Conservation (phyloP, 768 basidiomycete species). For the Paxillus rubicundulus region DNA sequence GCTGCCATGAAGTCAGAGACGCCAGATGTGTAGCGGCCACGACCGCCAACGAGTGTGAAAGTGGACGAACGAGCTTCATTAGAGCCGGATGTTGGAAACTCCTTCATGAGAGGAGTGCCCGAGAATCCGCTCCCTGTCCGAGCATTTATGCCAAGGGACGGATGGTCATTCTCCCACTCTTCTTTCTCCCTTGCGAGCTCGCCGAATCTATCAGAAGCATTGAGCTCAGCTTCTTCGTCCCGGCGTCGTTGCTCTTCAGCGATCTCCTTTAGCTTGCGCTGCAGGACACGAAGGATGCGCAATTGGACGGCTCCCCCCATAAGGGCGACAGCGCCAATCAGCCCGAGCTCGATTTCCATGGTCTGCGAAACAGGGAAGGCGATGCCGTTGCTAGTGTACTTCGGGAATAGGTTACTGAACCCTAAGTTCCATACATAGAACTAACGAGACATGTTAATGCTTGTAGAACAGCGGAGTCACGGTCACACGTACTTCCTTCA, state of each 20-base stretch:
- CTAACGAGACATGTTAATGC: slow-evolving; percentile 38
- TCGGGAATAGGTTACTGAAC: slow-evolving; percentile 75
- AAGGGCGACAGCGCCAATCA: slow-evolving; percentile 77
- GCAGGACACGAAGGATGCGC: slow-evolving; percentile 77
- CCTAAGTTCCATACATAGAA: slow-evolving; percentile 97
- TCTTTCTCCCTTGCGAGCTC: slow-evolving; percentile 65
- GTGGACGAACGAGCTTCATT: slow-evolving; percentile 41
- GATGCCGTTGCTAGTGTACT: slow-evolving; percentile 63
- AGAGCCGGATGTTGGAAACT: slow-evolving; percentile 50
- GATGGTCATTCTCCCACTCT: slow-evolving; percentile 88
- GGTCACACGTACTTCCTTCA: slow-evolving; percentile 73
- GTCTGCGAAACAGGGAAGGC: slow-evolving; percentile 82
- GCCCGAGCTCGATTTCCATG: slow-evolving; percentile 91
- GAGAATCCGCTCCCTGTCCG: slow-evolving; percentile 65
- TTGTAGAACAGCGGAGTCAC: not conserved
- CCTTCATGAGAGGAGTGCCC: slow-evolving; percentile 64
- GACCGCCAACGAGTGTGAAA: slow-evolving; percentile 50
- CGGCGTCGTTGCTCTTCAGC: slow-evolving; percentile 66
- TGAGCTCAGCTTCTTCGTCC: slow-evolving; percentile 73
- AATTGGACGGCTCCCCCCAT: slow-evolving; percentile 91
- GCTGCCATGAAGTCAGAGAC: slow-evolving; percentile 73
- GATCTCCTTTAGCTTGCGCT: slow-evolving; percentile 77
- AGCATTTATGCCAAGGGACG: slow-evolving; percentile 56
- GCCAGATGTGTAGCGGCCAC: slow-evolving; percentile 61
- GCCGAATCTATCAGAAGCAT: slow-evolving; percentile 68